Conservation (phyloP, 192 early-diverging fungal species). For the Thamnidium elegans region DNA sequence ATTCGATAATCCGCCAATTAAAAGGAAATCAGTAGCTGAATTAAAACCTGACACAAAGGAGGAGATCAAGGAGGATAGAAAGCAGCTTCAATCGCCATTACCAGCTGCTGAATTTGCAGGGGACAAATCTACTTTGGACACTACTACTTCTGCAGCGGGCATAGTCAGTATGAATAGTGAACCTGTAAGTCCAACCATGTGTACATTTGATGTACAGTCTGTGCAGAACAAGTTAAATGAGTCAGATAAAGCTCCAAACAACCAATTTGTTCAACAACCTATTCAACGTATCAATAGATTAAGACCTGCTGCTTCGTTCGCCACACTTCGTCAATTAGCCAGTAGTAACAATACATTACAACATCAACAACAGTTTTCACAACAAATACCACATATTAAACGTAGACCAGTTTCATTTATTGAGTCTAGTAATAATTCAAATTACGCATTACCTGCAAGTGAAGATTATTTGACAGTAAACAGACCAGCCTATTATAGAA, state of each 20-base stretch:
- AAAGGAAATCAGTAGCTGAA: neutral
- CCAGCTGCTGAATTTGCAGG: neutral
- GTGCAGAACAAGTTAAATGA: neutral
- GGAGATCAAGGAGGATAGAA: neutral
- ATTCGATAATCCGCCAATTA: neutral
- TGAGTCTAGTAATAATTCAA: neutral
- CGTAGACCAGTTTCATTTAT: constrained; percentile 9
- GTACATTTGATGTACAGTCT: constrained; percentile 11
- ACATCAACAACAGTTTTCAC: constrained; percentile 1
- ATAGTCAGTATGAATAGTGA: neutral
- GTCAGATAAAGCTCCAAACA: neutral
- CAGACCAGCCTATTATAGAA: constrained; percentile 10
- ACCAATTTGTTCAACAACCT: neutral
- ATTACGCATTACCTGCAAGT: neutral
- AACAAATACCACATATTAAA: constrained; percentile 2
- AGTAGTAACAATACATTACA: neutral
- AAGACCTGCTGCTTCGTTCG: constrained; percentile 23
- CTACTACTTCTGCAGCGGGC: neutral
- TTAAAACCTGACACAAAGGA: neutral
- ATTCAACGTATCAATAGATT: constrained; percentile 10
- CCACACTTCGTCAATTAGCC: constrained; percentile 18
- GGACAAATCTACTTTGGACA: neutral
- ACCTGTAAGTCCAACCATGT: neutral
- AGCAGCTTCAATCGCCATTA: neutral
- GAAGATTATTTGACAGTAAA: constrained; percentile 7